Evolutionary conservation across 1,284 basidiomycete species (phyloP), one percentile per base, ranked within the genome.

Genomic region (Porodaedalea pini): DNA sequence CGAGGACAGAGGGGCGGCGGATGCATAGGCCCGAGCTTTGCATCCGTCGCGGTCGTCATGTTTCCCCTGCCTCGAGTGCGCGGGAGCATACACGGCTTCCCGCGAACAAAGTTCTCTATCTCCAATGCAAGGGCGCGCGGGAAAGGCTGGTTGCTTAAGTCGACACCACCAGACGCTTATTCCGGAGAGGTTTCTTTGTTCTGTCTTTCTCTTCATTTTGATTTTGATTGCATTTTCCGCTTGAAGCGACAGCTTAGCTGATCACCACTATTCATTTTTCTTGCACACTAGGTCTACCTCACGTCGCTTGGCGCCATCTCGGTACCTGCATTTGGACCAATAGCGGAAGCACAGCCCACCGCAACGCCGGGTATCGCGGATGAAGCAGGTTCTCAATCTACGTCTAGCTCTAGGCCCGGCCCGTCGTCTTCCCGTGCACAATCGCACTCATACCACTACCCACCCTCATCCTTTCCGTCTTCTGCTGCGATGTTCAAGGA

Each of bases 231-330:
- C 13, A 6, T 32, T 45, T 13, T 34, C 17, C 41, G 13, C 17
- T 51, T 51, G 31, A 36, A 36, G 25, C 2, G 13, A n/a, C n/a
- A 36, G 8, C 6, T 21, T 10, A 54, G 31, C 37, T 41, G 48
- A 48, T 57, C 36, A 57, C 37, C 47, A 32, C 10, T 15, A 8
- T 49, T n/a, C 23, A 51, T 41, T 47, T 19, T 27, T 13, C 27
- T 52, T 15, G 21, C 4, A 10, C 39, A 51, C 41, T 41, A 58
- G 56, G 56, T 58, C 27, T 58, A 58, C 44, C 56, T 58, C 34
- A 31, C 56, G 5, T 58, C 56, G 15, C 50, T 58, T 15, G 56
- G 56, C 17, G 56, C 41, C 19, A 11, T 53, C 21, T n/a, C 50
- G 19, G 34, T 7, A 2, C 44, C 43, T 49, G 43, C 21, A 37